phyloP scores from a whole-genome alignment of 495 filamentous ascomycete species.

The Echria macrotheca region DNA sequence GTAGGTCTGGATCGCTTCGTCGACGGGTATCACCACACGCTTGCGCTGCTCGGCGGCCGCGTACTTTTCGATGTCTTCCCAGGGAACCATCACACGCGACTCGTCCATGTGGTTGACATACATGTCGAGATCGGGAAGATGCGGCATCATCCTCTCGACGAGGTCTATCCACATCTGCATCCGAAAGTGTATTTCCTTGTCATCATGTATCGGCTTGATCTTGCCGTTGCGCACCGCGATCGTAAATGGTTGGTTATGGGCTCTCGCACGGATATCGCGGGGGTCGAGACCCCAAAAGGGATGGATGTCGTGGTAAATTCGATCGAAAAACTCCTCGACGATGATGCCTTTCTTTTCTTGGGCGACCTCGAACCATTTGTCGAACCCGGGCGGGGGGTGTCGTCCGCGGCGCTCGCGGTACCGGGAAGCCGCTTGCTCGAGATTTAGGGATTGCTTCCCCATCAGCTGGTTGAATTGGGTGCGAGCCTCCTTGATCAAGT shows the following conservation, averaged over 20 bases:
- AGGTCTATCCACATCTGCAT: conserved; percentile 48
- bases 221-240: conserved; percentile 51
- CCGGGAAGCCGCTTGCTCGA: conserved; percentile 49
- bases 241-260: conserved; percentile 37
- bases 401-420: conserved; percentile 57
- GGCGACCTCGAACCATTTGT: conserved; percentile 58
- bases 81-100: conserved; percentile 54
- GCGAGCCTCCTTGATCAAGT: conserved; percentile 34
- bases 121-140: conserved; percentile 63
- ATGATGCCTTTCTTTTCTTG: conserved; percentile 48
- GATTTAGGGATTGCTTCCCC: conserved; percentile 38
- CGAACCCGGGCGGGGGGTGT: conserved; percentile 67
- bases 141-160: conserved; percentile 44
- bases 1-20: conserved; percentile 23
- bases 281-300: conserved; percentile 61
- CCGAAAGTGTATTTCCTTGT: conserved; percentile 37
- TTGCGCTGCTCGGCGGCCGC: conserved; percentile 43
- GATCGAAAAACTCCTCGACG: conserved; percentile 64
- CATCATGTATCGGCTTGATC: conserved; percentile 37
- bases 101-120: conserved; percentile 61
- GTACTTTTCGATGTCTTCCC: conserved; percentile 51
- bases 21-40: conserved; percentile 30
- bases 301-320: conserved; percentile 57
- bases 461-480: conserved; percentile 30
- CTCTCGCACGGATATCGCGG: conserved; percentile 40